These are phyloP conservation scores for Lichtheimia ornata DNA, from an alignment of 371 early-diverging fungal genomes.

Conservation along the genomic window DNA sequence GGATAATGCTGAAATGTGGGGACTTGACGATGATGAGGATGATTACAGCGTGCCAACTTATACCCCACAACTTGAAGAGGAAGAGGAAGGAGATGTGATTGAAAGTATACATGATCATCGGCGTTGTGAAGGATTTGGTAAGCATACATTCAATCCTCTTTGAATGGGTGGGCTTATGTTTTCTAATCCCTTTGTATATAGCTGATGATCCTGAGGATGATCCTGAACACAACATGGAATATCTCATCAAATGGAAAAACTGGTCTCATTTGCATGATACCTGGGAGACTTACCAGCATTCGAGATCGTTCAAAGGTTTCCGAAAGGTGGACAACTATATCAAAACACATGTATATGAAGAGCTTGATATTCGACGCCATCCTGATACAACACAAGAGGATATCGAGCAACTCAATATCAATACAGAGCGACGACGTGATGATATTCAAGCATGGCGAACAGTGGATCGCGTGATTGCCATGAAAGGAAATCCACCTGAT, in stretches of 20 bases:
- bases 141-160: background rate
- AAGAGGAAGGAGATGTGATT: conserved; percentile 65
- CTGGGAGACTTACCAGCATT: conserved; percentile 77
- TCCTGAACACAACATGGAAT: conserved; percentile 73
- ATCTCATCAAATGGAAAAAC: conserved; percentile 91
- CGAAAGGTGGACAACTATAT: conserved; percentile 91
- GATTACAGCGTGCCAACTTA: conserved; percentile 9
- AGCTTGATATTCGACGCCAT: conserved; percentile 63
- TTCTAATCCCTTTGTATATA: background rate
- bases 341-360: conserved; percentile 65
- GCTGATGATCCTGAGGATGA: conserved; percentile 49
- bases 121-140: conserved; percentile 26
- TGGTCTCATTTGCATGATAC: conserved; percentile 91
- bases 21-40: conserved; percentile 44
- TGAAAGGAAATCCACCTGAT: conserved; percentile 47
- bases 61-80: conserved; percentile 19
- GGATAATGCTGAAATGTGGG: conserved; percentile 46
- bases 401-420: conserved; percentile 84
- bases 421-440: conserved; percentile 79
- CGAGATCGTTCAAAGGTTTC: conserved; percentile 80
- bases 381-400: conserved; percentile 80
- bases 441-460: conserved; percentile 81
- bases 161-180: too few species aligned
- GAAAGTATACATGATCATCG: conserved; percentile 65
- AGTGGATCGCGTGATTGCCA: conserved; percentile 88